phyloP scores from a whole-genome alignment of 345 rosid genomes.

The Citrus medica region DNA sequence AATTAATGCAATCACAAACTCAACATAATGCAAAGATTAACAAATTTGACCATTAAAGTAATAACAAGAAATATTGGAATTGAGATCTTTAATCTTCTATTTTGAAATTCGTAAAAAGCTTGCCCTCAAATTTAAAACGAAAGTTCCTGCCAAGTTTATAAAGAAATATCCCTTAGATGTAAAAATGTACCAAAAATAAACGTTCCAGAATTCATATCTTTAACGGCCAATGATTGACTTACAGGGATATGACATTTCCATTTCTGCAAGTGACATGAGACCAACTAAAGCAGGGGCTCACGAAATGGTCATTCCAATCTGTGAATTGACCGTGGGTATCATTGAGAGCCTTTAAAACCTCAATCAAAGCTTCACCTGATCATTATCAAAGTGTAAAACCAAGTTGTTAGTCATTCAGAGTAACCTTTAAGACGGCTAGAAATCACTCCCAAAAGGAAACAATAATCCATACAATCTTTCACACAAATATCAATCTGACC shows the following conservation, averaged over 20 bases:
- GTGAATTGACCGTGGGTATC: slow-evolving; percentile 42
- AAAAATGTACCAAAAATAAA: not conserved
- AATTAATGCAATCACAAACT: slow-evolving; percentile 13
- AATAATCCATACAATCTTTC: not conserved
- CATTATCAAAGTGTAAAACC: slow-evolving; percentile 3
- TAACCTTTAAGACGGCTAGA: not conserved
- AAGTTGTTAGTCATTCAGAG: not conserved
- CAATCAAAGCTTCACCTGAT: slow-evolving; percentile 72
- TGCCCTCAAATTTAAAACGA: not conserved
- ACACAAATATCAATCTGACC: not conserved
- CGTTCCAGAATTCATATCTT: not conserved
- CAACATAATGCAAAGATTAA: slow-evolving; percentile 2
- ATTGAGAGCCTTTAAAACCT: slow-evolving; percentile 51
- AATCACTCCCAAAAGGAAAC: not conserved
- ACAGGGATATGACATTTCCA: slow-evolving; percentile 69
- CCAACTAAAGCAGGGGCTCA: slow-evolving; percentile 95
- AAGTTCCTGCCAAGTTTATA: not conserved
- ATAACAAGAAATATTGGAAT: not conserved
- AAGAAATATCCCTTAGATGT: not conserved
- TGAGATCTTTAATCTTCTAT: not conserved
- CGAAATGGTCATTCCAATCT: slow-evolving; percentile 59
- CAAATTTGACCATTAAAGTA: not conserved
- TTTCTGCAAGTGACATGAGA: slow-evolving; percentile 67
- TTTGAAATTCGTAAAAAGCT: not conserved
- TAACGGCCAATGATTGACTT: slow-evolving; percentile 25